Conservation (phyloP, 1,139 yeast species). For the Pichia sp. region DNA sequence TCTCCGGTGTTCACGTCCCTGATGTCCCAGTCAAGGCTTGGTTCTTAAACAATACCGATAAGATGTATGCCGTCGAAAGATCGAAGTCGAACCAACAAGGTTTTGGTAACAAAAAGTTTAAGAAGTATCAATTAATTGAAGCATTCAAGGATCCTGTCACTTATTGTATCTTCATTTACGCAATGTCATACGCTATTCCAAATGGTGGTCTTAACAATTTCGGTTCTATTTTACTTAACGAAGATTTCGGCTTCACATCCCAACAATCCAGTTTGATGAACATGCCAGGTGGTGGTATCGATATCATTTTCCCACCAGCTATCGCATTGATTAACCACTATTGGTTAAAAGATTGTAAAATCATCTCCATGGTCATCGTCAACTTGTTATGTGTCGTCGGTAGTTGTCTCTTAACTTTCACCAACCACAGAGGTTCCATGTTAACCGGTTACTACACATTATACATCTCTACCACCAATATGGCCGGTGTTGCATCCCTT, state of each 20-base stretch:
- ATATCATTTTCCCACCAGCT: constrained; percentile 32
- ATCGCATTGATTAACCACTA: constrained; percentile 37
- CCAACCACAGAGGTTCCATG: constrained; percentile 32
- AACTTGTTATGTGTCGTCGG: constrained; percentile 17
- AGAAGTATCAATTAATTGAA: constrained; percentile 32
- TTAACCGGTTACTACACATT: constrained; percentile 42
- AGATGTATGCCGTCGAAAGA: constrained; percentile 35
- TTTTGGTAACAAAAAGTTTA: constrained; percentile 41
- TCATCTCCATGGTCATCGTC: constrained; percentile 15
- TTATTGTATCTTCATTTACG: constrained; percentile 33
- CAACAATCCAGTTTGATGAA: constrained; percentile 34
- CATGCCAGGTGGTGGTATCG: constrained; percentile 38
- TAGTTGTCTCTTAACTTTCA: constrained; percentile 17
- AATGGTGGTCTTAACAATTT: constrained; percentile 38
- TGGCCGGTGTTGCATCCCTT: constrained; percentile 33
- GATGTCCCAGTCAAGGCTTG: constrained; percentile 48
- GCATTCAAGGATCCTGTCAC: constrained; percentile 32
- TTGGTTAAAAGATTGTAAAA: constrained; percentile 22
- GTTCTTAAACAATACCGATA: constrained; percentile 37
- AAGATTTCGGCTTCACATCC: constrained; percentile 33
- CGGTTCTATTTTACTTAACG: constrained; percentile 40
- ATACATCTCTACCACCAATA: constrained; percentile 35
- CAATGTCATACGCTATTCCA: constrained; percentile 36
- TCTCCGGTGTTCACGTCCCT: constrained; percentile 39
- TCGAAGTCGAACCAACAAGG: constrained; percentile 37